Base-by-base conservation (phyloP, 345 rosid species). In the Salix dunnii region DNA sequence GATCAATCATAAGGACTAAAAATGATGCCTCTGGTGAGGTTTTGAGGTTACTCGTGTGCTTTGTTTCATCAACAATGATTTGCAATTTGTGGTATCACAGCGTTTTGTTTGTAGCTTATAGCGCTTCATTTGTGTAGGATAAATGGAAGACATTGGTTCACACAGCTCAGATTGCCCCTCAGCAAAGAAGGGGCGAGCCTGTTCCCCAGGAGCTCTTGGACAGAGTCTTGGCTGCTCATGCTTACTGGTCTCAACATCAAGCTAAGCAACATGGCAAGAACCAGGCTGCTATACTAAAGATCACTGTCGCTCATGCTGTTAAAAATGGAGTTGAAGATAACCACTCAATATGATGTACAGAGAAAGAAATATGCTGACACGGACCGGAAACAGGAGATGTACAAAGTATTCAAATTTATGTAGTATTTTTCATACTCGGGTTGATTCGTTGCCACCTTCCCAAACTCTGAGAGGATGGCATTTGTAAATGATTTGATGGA, bases 81-180 rank as follows among this genome's bases (percentile, higher is more conserved):
- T 68, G 30, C 14, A 18, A 10, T 38, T 10, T 12, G 53, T 27
- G 42, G 31, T 38, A 74, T 68, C 35, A 0, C 12, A 36, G 3
- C 63, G n/a, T 20, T 30, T 49, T 30, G n/a, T 11, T 70, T 6
- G 23, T 49, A 12, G n/a, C 27, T 7, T 17, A 49, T 20, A 23
- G 23, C 30, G 73, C 9, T 20, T 40, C 69, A 53, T 21, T 28
- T 33, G 17, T 80, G 79, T 92, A 96, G 98, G 99, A 96, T 84
- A 96, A 96, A 80, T 96, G 99, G 99, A 96, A 96, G 85, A 93
- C 99, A 8, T 72, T 93, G 88, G 99, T 96, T 72, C 99, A 93
- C 89, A 95, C 99, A 0, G 97, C 99, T 16, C 87, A 86, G 84
- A 95, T 95, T 0, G 80, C 94, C 58, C 96, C 98, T 0, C 99